phyloP scores from a whole-genome alignment of 768 basidiomycete species.

The Antrodiella citrinella region DNA sequence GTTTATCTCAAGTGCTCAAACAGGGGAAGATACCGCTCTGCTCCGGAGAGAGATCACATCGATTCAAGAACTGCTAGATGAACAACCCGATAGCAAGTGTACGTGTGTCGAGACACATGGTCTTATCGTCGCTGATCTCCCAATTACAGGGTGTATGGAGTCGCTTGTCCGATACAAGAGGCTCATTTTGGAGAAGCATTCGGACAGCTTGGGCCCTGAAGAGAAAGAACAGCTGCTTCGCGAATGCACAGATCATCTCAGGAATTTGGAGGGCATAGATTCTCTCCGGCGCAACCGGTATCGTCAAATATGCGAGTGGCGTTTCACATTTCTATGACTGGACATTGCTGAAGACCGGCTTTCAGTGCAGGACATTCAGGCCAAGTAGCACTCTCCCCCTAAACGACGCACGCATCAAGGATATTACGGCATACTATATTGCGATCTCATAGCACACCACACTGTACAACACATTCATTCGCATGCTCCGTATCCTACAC shows the following conservation, averaged over 20 bases:
- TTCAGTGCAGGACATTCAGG: too few species aligned
- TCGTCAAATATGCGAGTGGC: constrained; percentile 49
- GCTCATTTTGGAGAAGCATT: constrained; percentile 48
- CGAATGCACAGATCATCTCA: constrained; percentile 44
- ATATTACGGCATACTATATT: neutral
- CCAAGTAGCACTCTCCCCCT: too few species aligned
- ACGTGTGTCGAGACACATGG: too few species aligned
- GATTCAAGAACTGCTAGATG: constrained; percentile 77
- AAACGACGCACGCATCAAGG: neutral
- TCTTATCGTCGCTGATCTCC: too few species aligned
- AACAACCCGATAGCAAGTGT: constrained; percentile 95
- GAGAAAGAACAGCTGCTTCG: constrained; percentile 22
- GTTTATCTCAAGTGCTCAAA: too few species aligned
- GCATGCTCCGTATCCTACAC: neutral
- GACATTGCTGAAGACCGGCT: too few species aligned
- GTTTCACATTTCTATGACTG: too few species aligned
- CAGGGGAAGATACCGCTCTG: constrained; percentile 51
- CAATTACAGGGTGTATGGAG: constrained; percentile 89
- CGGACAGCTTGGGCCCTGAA: constrained; percentile 25
- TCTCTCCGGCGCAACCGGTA: constrained; percentile 61
- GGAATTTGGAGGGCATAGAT: constrained; percentile 57
- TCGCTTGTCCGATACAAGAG: constrained; percentile 79
- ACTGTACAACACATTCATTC: neutral
- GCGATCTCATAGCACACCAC: neutral
- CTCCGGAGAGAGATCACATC: constrained; percentile 68